Evolutionary conservation across 2,329 filamentous ascomycete genomes (phyloP).

Genomic region (Talaromyces atroroseus): DNA sequence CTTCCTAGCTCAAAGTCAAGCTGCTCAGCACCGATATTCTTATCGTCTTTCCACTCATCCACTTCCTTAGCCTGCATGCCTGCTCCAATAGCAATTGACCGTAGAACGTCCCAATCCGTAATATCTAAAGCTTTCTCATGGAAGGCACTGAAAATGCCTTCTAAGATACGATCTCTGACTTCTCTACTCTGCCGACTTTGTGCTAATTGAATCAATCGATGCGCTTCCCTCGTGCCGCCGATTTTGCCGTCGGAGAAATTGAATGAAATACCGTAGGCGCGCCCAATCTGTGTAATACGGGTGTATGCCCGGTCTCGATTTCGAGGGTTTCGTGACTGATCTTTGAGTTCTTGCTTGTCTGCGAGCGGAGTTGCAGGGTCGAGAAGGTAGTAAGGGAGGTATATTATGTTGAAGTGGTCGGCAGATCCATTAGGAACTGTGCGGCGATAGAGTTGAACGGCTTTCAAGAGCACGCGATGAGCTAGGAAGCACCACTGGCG

Average conservation of each 20-base stretch:
- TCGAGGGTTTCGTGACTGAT: neutral
- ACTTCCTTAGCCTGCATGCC: constrained; percentile 1
- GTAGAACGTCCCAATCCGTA: constrained; percentile 5
- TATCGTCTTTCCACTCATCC: constrained; percentile 5
- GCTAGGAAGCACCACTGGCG: constrained; percentile 11
- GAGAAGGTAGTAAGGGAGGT: constrained; percentile 11
- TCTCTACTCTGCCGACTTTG: neutral
- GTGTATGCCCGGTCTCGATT: constrained; percentile 2
- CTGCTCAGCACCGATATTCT: neutral
- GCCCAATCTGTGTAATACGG: constrained; percentile 8
- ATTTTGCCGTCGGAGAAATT: constrained; percentile 5
- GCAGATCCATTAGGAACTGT: constrained; percentile 9
- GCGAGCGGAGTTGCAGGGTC: constrained; percentile 1
- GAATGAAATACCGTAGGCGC: constrained; percentile 5
- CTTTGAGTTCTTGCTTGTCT: constrained; percentile 5
- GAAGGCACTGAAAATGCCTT: neutral
- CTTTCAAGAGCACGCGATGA: constrained; percentile 1
- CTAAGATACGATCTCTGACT: constrained; percentile 1
- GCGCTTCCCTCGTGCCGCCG: constrained; percentile 7
- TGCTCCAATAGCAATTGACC: constrained; percentile 2
- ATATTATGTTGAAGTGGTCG: constrained; percentile 9
- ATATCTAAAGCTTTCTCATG: constrained; percentile 9
- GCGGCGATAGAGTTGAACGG: constrained; percentile 3
- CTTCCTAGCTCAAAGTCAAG: constrained; percentile 1
- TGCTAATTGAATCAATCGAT: constrained; percentile 8